Base-by-base conservation (phyloP, 768 basidiomycete species). In the Boletus pseudopeckii region DNA sequence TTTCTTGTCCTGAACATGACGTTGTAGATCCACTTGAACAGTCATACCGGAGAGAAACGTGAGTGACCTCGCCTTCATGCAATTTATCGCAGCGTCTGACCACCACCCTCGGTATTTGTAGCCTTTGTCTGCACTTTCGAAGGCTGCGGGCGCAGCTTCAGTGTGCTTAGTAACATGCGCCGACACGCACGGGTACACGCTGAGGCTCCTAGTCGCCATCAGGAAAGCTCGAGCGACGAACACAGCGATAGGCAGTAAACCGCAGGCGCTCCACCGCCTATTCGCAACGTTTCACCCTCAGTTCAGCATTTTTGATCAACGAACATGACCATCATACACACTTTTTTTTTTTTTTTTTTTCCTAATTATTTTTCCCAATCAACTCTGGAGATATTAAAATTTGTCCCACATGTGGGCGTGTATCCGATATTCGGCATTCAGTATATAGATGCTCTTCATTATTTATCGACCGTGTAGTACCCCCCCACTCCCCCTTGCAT, bases 121-220 rank as follows among this genome's bases (percentile, higher is more conserved):
- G 90, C 90, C 9, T 90, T 87, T 71, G 73, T 78, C 41, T 92
- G 90, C 67, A 84, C 89, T 17, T 80, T 83, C 48, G 81, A 85
- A 58, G 81, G 80, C 54, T 92, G 90, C 71, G 85, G 86, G 7
- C 85, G 89, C 41, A 83, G 85, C 66, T 92, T 92, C 71, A 90
- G 88, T 64, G 90, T 91, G 46, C 82, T 90, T 65, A 90, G 88
- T 70, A 92, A 92, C 74, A 92, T 92, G 90, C 85, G 90, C 57
- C 78, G 90, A 53, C 90, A 92, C 68, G 83, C 88, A 54, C 84
- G 89, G 51, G 84, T 87, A 13, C 89, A 91, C 64, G 74, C 71
- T 26, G 76, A 72, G 37, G 55, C 54, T 41, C 50, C 52, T 3
- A 61, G 48, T 47, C 68, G 66, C 52, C 72, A 72, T 45, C 69